A percentile compares a stretch with the other conserved stretches of the same genome.
Evolutionary conservation across 2,329 filamentous ascomycete genomes (phyloP).

Genomic region (Dactylella cylindrospora): DNA sequence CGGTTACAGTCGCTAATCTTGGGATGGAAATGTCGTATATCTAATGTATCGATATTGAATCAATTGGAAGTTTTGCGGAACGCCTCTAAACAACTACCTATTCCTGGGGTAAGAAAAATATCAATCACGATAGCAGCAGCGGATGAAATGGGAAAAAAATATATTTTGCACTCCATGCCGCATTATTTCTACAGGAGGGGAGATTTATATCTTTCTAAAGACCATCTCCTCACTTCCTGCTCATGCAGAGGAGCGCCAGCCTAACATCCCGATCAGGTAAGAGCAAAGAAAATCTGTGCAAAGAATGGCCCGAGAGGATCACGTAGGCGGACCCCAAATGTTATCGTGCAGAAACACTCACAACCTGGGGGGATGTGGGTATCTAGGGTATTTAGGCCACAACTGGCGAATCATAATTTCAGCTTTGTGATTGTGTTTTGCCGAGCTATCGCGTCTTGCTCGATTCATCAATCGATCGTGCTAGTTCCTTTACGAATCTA

Average conservation of each 20-base stretch:
- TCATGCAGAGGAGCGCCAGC: slow-evolving; percentile 26
- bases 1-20: slow-evolving; percentile 6
- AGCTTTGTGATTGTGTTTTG: slow-evolving; percentile 9
- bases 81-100: slow-evolving; percentile 1
- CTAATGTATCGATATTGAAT: neutral
- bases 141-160: slow-evolving; percentile 2
- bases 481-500: slow-evolving; percentile 15
- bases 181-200: slow-evolving; percentile 27
- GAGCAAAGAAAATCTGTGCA: slow-evolving; percentile 3
- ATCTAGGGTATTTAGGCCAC: too few species aligned
- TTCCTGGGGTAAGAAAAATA: slow-evolving; percentile 5
- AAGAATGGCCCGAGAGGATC: too few species aligned
- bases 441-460: neutral
- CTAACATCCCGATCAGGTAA: slow-evolving; percentile 42
- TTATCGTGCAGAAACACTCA: too few species aligned
- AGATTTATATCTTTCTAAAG: slow-evolving; percentile 37
- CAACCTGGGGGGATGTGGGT: too few species aligned
- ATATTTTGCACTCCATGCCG: slow-evolving; percentile 7
- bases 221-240: slow-evolving; percentile 30
- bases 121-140: slow-evolving; percentile 3
- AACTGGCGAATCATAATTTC: slow-evolving; percentile 21
- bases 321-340: too few species aligned
- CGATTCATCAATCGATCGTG: neutral
- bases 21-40: too few species aligned
- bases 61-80: slow-evolving; percentile 1